Base-by-base conservation (phyloP, 495 filamentous ascomycete species). In the Daldinia concentrica region DNA sequence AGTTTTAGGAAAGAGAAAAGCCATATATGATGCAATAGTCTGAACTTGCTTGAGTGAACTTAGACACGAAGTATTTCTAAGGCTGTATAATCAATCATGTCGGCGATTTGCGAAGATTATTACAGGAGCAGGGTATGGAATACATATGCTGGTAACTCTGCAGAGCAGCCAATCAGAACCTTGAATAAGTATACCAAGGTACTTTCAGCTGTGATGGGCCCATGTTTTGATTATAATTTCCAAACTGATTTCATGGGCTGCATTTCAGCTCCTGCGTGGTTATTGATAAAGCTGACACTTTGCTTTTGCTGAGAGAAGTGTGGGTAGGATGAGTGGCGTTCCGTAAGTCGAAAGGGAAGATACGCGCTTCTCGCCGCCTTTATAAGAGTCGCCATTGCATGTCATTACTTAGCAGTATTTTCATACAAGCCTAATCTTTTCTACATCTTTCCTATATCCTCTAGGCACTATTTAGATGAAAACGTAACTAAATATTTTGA, bases 321-420 rank as follows among this genome's bases (percentile, higher is more conserved):
- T 26, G 9, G 9, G 9, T 52, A n/a, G 24, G 24, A 52, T 5
- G 4, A 15, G 26, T 32, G 8, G 7, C 9, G 8, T 32, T 9
- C 2, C 1, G 4, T 39, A 39, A 39, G 36, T 39, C 36, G 14
- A 14, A 39, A 15, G 4, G 36, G 36, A 3, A 39, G 36, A 39
- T 15, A 39, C 36, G 48, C 26, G 29, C n/a, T 26, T 57, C 54
- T 56, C n/a, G 54, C 8, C 26, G 57, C 15, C 4, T 60, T 19
- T 48, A 45, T 61, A 61, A 61, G 29, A 36, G 41, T 51, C 58
- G n/a, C 58, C 12, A 24, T 51, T 51, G n/a, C 43, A 15, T 17
- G 4, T 48, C 24, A n/a, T 48, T 32, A 48, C 37, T 34, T 50
- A 50, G 14, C 39, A 7, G 6, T 30, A 34, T 61, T 62, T 1